Percentiles rank a stretch among this genome's conserved stretches.
These are phyloP conservation scores for Cryomyces minteri DNA, from an alignment of 495 filamentous ascomycete species.

Conservation along the genomic window DNA sequence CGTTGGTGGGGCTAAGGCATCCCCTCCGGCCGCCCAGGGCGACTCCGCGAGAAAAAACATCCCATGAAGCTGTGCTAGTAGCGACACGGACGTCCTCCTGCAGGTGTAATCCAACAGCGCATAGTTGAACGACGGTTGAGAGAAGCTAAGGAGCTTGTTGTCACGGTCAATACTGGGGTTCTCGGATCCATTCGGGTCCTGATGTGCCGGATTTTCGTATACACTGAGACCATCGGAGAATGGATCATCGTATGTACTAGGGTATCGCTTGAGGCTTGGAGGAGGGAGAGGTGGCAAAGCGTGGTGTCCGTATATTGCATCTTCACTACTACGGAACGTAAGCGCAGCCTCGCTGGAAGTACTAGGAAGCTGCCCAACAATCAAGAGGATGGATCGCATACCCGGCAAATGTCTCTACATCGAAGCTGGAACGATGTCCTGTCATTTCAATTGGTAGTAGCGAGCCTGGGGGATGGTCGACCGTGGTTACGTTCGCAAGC, in stretches of 20 bases:
- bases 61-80: conserved; percentile 74
- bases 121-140: conserved; percentile 46
- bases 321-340: conserved; percentile 12
- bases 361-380: background rate
- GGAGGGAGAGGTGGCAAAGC: conserved; percentile 7
- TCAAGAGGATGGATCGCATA: conserved; percentile 13
- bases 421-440: conserved; percentile 36
- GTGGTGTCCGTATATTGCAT: conserved; percentile 1
- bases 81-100: conserved; percentile 36
- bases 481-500: conserved; percentile 29
- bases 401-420: conserved; percentile 41
- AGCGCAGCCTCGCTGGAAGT: conserved; percentile 1
- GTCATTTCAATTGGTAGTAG: conserved; percentile 35
- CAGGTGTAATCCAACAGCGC: conserved; percentile 50
- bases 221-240: conserved; percentile 23
- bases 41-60: conserved; percentile 93
- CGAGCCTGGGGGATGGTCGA: conserved; percentile 31
- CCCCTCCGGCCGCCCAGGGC: conserved; percentile 44
- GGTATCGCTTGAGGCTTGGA: conserved; percentile 19
- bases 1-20: conserved; percentile 46
- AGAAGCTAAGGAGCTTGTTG: conserved; percentile 69
- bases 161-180: conserved; percentile 38
- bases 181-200: conserved; percentile 16
- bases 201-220: conserved; percentile 17
- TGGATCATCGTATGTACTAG: conserved; percentile 21